Conservation (phyloP, 805 yeast species). For the Nakazawaea sp. region DNA sequence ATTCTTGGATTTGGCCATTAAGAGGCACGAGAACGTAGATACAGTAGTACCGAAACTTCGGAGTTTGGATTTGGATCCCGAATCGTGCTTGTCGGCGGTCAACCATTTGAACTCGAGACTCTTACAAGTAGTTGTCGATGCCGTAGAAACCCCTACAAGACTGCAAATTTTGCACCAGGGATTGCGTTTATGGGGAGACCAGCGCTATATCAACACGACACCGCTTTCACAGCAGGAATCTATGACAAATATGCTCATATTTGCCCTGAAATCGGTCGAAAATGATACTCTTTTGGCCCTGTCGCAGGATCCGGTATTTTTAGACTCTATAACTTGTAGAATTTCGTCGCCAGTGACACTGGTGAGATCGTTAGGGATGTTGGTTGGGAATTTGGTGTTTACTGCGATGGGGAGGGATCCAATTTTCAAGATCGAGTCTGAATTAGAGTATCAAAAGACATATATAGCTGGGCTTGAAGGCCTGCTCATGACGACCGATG, state of each 20-base stretch:
- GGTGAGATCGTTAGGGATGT: constrained; percentile 48
- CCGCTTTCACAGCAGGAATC: constrained; percentile 31
- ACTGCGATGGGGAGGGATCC: constrained; percentile 18
- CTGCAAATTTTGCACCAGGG: background rate
- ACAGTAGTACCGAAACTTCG: too few relatives aligned
- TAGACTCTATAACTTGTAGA: constrained; percentile 45
- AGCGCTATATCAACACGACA: constrained; percentile 1
- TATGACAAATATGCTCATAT: constrained; percentile 40
- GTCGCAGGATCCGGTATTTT: constrained; percentile 31
- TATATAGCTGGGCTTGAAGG: background rate
- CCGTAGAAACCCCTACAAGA: background rate
- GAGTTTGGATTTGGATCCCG: background rate
- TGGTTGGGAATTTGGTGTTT: constrained; percentile 47
- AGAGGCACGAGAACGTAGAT: too few relatives aligned
- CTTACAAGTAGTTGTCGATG: background rate
- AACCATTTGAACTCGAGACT: background rate
- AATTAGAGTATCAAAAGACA: constrained; percentile 21
- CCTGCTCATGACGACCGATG: background rate
- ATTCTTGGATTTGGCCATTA: too few relatives aligned
- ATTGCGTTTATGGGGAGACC: constrained; percentile 2
- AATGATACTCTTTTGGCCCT: constrained; percentile 20
- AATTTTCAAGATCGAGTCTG: constrained; percentile 19
- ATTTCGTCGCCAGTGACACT: constrained; percentile 40
- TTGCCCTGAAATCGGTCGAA: constrained; percentile 22
- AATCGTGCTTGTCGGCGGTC: too few relatives aligned